A percentile compares a stretch with the other conserved stretches of the same genome.
Evolutionary conservation across 139 green algal genomes (phyloP).

Genomic region (Closterium sp.): DNA sequence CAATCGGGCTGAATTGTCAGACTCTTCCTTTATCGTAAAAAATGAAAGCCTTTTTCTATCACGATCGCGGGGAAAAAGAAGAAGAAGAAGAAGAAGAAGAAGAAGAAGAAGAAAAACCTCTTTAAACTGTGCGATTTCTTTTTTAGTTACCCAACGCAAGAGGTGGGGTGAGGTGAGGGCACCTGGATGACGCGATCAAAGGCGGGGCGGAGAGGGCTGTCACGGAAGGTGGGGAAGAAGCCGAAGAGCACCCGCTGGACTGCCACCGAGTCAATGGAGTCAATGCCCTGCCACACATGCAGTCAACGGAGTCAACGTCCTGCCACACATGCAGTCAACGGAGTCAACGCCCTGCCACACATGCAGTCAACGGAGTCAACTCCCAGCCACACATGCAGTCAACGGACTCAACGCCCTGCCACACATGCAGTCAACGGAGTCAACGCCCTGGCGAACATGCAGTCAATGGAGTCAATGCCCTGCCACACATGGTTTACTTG

Average conservation of each 20-base stretch:
- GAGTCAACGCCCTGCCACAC: neutral
- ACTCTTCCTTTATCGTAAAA: too few species aligned
- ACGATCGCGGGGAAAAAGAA: too few species aligned
- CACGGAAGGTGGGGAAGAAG: constrained; percentile 88
- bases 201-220: constrained; percentile 72
- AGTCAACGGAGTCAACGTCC: constrained; percentile 38
- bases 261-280: constrained; percentile 51
- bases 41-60: too few species aligned
- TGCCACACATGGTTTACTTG: neutral
- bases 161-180: neutral
- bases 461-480: neutral
- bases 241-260: constrained; percentile 89
- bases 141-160: too few species aligned
- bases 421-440: neutral
- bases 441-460: neutral
- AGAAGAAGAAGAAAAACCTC: too few species aligned
- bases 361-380: neutral
- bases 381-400: neutral
- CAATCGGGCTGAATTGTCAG: too few species aligned
- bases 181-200: constrained; percentile 84
- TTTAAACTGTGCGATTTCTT: too few species aligned
- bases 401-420: neutral
- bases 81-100: too few species aligned
- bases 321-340: neutral
- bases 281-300: constrained; percentile 54